Conservation (phyloP, 2,329 filamentous ascomycete species). For the Zasmidium cellare region DNA sequence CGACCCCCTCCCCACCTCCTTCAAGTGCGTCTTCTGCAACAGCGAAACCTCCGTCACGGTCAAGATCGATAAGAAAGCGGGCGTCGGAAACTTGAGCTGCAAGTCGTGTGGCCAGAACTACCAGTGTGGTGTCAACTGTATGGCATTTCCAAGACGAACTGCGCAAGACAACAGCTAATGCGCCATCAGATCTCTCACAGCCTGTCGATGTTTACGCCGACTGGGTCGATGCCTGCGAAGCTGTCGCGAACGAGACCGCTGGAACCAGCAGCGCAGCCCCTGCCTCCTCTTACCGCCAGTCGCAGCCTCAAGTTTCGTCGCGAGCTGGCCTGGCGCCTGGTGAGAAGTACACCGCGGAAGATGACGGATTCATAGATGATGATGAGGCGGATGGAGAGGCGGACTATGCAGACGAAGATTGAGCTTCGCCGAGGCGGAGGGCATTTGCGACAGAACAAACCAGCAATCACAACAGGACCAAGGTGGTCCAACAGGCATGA, state of each 20-base stretch:
- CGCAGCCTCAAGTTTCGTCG: constrained; percentile 15
- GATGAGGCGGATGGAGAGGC: constrained; percentile 36
- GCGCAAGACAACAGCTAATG: constrained; percentile 3
- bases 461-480: no score
- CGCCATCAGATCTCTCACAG: constrained; percentile 75
- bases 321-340: constrained; percentile 25
- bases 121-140: constrained; percentile 91
- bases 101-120: constrained; percentile 93
- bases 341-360: constrained; percentile 32
- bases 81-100: constrained; percentile 81
- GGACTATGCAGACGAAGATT: constrained; percentile 34
- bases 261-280: constrained; percentile 20
- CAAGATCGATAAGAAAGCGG: constrained; percentile 90
- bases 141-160: constrained; percentile 35
- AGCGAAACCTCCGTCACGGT: constrained; percentile 91
- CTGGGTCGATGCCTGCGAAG: constrained; percentile 93
- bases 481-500: no score
- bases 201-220: constrained; percentile 95
- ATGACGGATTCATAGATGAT: constrained; percentile 37
- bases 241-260: constrained; percentile 62
- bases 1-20: constrained; percentile 76
- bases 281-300: constrained; percentile 8
- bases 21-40: constrained; percentile 97
- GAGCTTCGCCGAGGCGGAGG: not conserved
- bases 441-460: not conserved